phyloP scores from a whole-genome alignment of 306 rosid genomes.

The Glycyrrhiza uralensis region DNA sequence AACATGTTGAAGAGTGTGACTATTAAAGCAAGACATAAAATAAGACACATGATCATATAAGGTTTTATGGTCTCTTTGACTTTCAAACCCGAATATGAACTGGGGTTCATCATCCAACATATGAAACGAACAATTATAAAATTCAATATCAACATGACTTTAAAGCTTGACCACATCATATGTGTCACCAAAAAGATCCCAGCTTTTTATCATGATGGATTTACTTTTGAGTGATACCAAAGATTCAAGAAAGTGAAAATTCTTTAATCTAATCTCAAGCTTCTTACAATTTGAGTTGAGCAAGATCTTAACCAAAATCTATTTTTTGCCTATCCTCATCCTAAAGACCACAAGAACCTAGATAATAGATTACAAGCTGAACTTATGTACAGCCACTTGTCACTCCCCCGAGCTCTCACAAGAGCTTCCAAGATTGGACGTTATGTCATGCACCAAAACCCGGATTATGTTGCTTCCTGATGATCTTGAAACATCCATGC shows the following conservation, averaged over 20 bases:
- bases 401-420: constrained; percentile 63
- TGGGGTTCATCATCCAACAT: background rate
- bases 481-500: constrained; percentile 66
- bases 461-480: constrained; percentile 64
- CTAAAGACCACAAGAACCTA: constrained; percentile 32
- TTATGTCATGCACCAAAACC: constrained; percentile 65
- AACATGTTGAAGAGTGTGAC: background rate
- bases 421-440: constrained; percentile 67
- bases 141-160: background rate
- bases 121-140: background rate
- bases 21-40: background rate
- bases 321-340: constrained; percentile 25
- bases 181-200: background rate
- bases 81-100: background rate
- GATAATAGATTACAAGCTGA: constrained; percentile 21
- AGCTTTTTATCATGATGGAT: background rate
- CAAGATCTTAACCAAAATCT: constrained; percentile 36
- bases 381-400: constrained; percentile 37
- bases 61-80: background rate
- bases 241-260: constrained; percentile 18
- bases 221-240: background rate
- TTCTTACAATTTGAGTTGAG: constrained; percentile 40
- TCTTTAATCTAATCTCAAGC: constrained; percentile 12
- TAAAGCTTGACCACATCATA: constrained; percentile 5
- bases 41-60: background rate